These are phyloP conservation scores for Vanrija pseudolonga DNA, from an alignment of 1,284 basidiomycete species.

Conservation along the genomic window DNA sequence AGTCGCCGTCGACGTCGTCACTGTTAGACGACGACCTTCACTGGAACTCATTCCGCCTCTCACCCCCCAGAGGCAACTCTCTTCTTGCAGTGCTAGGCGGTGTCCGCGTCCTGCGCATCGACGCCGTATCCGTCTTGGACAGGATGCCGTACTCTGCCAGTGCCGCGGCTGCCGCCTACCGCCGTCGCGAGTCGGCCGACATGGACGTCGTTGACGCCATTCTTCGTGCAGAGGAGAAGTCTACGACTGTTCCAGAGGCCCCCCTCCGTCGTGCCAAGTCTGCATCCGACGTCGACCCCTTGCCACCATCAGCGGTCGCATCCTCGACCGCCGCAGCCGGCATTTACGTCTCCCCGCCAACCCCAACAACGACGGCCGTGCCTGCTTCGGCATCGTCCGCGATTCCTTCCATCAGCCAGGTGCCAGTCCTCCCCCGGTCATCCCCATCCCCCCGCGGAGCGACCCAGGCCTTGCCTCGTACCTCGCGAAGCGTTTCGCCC, in stretches of 20 bases:
- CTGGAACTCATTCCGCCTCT: constrained; percentile 4
- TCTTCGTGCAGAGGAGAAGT: neutral
- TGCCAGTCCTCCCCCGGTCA: no score
- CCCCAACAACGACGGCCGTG: no score
- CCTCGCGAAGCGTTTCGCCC: neutral
- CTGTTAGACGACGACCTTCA: neutral
- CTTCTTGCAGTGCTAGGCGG: constrained; percentile 12
- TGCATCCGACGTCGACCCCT: constrained; percentile 3
- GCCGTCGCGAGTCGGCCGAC: constrained; percentile 1
- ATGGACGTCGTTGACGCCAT: constrained; percentile 11
- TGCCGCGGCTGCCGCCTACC: neutral
- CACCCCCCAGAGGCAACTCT: neutral
- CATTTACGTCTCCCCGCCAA: no score
- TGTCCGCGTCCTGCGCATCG: constrained; percentile 10
- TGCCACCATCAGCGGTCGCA: neutral
- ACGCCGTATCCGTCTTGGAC: constrained; percentile 2
- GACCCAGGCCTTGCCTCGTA: neutral
- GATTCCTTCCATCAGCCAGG: no score
- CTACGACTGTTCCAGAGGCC: neutral
- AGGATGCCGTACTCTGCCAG: constrained; percentile 14
- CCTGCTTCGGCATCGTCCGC: neutral
- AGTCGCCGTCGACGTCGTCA: neutral
- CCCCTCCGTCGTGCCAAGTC: constrained; percentile 11
- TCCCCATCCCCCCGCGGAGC: no score
- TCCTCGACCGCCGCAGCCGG: neutral